These are phyloP conservation scores for Blastomyces emzantsi DNA, from an alignment of 2,329 filamentous ascomycete genomes.

Conservation along the genomic window DNA sequence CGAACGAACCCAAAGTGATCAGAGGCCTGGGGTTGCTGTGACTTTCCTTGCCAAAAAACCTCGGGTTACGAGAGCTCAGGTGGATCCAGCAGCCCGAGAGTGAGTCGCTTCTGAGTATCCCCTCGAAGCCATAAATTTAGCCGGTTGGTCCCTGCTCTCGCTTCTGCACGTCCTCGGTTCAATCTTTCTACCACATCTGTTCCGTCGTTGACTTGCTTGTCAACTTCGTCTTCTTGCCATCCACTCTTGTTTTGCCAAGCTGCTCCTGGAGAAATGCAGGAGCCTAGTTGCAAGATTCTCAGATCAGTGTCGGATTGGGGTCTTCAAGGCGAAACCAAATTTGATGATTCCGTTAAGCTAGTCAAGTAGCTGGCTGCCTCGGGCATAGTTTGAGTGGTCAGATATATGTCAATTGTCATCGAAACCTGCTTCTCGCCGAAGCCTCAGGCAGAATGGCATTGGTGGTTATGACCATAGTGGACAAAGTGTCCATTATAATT, in stretches of 20 bases:
- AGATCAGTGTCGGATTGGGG: neutral
- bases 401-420: neutral
- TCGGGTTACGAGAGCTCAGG: too few species aligned
- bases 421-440: neutral
- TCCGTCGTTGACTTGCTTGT: neutral
- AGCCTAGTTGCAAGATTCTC: neutral
- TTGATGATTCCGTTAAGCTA: neutral
- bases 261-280: neutral
- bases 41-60: too few species aligned
- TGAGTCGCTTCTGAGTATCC: too few species aligned
- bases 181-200: neutral
- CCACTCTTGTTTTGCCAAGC: neutral
- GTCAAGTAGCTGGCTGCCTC: neutral
- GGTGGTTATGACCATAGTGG: neutral
- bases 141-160: neutral
- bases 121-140: too few species aligned
- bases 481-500: neutral
- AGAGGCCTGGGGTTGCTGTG: too few species aligned
- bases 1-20: too few species aligned
- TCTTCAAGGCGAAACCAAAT: too few species aligned
- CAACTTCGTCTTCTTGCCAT: neutral
- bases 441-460: neutral
- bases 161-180: neutral
- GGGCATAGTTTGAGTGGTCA: neutral
- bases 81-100: too few species aligned